phyloP scores from a whole-genome alignment of 108 stramenopile genomes.

The Discostella pseudostelligera region DNA sequence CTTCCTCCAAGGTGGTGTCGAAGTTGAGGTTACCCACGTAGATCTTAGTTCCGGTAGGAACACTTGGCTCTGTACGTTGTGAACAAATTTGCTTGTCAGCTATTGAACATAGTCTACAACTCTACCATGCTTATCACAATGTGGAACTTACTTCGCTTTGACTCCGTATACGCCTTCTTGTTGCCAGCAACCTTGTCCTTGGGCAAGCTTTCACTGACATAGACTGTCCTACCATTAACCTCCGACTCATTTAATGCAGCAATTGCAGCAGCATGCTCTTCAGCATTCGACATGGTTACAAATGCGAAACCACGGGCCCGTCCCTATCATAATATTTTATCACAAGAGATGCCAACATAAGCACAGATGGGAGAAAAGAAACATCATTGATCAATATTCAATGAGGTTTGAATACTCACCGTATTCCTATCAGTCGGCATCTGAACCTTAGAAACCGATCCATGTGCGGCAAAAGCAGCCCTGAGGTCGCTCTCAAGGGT shows the following conservation, averaged over 20 bases:
- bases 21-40: conserved; percentile 84
- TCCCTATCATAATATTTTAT: conserved; percentile 3
- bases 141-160: conserved; percentile 17
- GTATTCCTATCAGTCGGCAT: conserved; percentile 83
- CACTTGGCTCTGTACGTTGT: background rate
- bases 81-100: background rate
- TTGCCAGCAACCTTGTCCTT: conserved; percentile 55
- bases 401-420: background rate
- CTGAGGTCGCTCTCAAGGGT: conserved; percentile 72
- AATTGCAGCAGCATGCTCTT: conserved; percentile 60
- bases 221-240: conserved; percentile 62
- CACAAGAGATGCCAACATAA: too few relatives aligned
- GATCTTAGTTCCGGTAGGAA: conserved; percentile 49
- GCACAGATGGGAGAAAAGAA: background rate
- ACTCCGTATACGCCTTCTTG: conserved; percentile 20
- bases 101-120: background rate
- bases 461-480: conserved; percentile 69
- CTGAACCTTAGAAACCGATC: conserved; percentile 81
- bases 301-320: conserved; percentile 82
- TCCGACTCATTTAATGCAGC: conserved; percentile 53
- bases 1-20: conserved; percentile 59
- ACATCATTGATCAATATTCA: background rate
- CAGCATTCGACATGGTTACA: conserved; percentile 74
- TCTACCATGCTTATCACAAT: background rate
- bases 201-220: conserved; percentile 64